Base-by-base conservation (phyloP, 805 yeast species). In the Nakazawaea sp. region DNA sequence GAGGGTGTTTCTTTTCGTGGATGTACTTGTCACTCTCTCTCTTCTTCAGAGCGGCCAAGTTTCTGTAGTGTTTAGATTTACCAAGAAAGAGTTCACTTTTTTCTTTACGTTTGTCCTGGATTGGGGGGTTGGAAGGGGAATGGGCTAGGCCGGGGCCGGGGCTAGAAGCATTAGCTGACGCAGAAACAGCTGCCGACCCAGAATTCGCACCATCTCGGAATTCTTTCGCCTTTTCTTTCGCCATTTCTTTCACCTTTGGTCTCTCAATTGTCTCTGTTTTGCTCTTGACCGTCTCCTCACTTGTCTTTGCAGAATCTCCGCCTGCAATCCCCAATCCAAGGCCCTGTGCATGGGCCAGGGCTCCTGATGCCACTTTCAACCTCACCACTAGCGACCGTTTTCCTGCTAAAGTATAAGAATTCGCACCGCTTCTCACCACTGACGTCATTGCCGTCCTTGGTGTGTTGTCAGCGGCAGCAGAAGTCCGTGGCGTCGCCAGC, bases 21-120 rank as follows among this genome's bases (percentile, higher is more conserved):
- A 35, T 39, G 8, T 26, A 20, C 10, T 27, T 31, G 27, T 39
- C 42, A 23, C 33, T 21, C 17, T 34, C 38, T 27, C 42, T 39
- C 21, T 39, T 39, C 33, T 17, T 33, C 7, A 26, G n/a, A 4
- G 42, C 37, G 11, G 42, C 42, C 25, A 39, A 20, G 18, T 39
- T 39, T 7, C 37, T 12, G 27, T 30, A 39, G 27, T 39, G 42
- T 20, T 39, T 39, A 12, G 42, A 39, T 30, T 39, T 39, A 13
- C 42, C 37, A 8, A 39, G 4, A 18, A 39, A 39, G 15, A 39
- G 31, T 9, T 33, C 42, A 23, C 42, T 34, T 23, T 39, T 39
- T 30, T 34, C 35, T 17, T 27, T 31, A 9, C 42, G 25, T 25
- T 30, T 33, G 9, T 38, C 41, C 5, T 25, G 13, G 7, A 36